phyloP scores from a whole-genome alignment of 1,284 basidiomycete species.

The Leccinum subfulvum region DNA sequence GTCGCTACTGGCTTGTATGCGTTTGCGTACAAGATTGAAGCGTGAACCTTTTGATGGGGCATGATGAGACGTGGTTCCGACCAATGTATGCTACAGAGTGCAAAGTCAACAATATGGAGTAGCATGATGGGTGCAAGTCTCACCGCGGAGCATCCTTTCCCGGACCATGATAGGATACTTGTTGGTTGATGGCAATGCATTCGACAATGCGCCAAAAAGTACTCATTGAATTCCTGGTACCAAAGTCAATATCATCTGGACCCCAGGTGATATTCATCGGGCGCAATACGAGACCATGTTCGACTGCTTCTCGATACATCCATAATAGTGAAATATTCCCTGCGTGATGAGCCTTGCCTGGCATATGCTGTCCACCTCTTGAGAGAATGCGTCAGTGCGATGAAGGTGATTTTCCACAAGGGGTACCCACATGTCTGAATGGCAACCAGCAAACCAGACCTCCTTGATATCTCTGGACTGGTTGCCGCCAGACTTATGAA shows the following conservation, averaged over 20 bases:
- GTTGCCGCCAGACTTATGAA: background rate
- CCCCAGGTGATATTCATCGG: slow-evolving; percentile 13
- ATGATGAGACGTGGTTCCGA: background rate
- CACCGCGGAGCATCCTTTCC: background rate
- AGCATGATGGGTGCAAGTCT: background rate
- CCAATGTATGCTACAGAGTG: background rate
- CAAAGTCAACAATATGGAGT: background rate
- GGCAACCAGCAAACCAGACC: slow-evolving; percentile 30
- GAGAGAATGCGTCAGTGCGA: background rate
- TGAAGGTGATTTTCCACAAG: background rate
- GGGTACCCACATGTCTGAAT: slow-evolving; percentile 28
- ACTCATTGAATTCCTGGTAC: slow-evolving; percentile 18
- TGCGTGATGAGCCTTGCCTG: slow-evolving; percentile 5
- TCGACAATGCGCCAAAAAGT: slow-evolving; percentile 18
- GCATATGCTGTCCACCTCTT: slow-evolving; percentile 12
- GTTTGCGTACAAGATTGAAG: background rate
- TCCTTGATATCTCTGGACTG: slow-evolving; percentile 14
- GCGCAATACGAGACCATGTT: slow-evolving; percentile 12
- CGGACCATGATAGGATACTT: background rate
- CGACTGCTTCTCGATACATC: slow-evolving; percentile 21
- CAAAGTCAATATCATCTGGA: slow-evolving; percentile 15
- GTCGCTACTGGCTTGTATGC: background rate
- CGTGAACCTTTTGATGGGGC: background rate
- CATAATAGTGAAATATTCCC: slow-evolving; percentile 20
- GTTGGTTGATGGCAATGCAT: slow-evolving; percentile 9